phyloP scores from a whole-genome alignment of 2,329 filamentous ascomycete species.

The Triangularia verruculosa region DNA sequence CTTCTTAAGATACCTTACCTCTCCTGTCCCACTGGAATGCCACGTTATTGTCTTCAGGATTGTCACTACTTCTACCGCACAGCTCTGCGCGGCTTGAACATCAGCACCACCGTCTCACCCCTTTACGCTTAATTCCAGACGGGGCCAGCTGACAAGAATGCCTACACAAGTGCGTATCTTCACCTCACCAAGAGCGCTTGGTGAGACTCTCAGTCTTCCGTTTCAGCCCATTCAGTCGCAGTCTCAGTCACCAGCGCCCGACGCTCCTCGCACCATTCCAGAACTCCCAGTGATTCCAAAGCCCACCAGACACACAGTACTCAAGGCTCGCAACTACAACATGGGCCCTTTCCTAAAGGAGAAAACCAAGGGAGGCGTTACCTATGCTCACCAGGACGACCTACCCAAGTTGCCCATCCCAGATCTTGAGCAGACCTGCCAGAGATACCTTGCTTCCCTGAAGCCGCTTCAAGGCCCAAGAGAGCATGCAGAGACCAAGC shows the following conservation, averaged over 20 bases:
- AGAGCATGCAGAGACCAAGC: constrained; percentile 78
- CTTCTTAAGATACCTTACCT: neutral
- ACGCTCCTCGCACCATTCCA: constrained; percentile 41
- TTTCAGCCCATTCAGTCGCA: constrained; percentile 23
- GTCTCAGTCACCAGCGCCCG: constrained; percentile 30
- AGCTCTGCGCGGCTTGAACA: constrained; percentile 79
- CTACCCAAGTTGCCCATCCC: constrained; percentile 92
- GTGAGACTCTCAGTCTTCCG: constrained; percentile 60
- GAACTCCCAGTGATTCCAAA: constrained; percentile 35
- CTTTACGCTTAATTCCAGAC: constrained; percentile 60
- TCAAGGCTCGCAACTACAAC: constrained; percentile 29
- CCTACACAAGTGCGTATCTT: constrained; percentile 68
- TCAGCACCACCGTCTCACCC: constrained; percentile 74
- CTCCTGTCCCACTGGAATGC: constrained; percentile 60
- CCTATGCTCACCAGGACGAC: constrained; percentile 83
- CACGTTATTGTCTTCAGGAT: constrained; percentile 77
- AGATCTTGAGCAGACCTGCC: constrained; percentile 73
- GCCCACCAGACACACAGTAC: constrained; percentile 32
- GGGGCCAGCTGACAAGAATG: constrained; percentile 49
- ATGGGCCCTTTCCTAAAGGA: constrained; percentile 49
- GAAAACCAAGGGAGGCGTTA: constrained; percentile 67
- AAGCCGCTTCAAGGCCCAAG: constrained; percentile 75
- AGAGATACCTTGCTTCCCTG: constrained; percentile 75
- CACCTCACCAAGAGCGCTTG: constrained; percentile 65
- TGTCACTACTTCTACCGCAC: constrained; percentile 94